Percentiles rank a stretch among this genome's conserved stretches.
Evolutionary conservation across 108 stramenopile genomes (phyloP).

Genomic region (Nitzschia sp.): DNA sequence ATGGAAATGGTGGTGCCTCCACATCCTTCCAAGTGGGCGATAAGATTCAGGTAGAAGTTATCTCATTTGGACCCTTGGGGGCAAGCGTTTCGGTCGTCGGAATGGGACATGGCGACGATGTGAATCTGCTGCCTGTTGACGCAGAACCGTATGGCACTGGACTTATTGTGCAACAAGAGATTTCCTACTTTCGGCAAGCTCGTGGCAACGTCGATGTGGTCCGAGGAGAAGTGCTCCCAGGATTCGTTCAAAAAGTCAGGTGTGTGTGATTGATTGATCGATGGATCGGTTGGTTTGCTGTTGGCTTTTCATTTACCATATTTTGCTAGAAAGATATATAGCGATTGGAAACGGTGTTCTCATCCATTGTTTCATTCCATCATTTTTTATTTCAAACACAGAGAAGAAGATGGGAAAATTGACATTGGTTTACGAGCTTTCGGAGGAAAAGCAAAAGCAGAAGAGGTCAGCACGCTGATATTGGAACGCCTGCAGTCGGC

Average conservation of each 20-base stretch:
- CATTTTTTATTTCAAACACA: not conserved
- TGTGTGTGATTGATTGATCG: not conserved
- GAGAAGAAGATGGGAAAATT: conserved; percentile 62
- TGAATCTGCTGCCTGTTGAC: conserved; percentile 42
- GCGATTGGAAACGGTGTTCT: too few relatives aligned
- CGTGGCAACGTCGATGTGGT: conserved; percentile 76
- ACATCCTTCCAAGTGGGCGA: not conserved
- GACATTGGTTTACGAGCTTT: conserved; percentile 62
- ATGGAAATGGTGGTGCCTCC: not conserved
- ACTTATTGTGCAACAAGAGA: conserved; percentile 75
- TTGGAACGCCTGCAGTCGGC: conserved; percentile 50
- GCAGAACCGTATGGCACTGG: conserved; percentile 67
- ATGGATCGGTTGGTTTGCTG: too few relatives aligned
- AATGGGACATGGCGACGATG: conserved; percentile 47
- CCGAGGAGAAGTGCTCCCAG: conserved; percentile 69
- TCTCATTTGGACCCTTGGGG: conserved; percentile 78
- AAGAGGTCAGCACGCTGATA: conserved; percentile 51
- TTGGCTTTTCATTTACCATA: too few relatives aligned
- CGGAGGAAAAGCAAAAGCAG: conserved; percentile 76
- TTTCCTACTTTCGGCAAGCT: conserved; percentile 67
- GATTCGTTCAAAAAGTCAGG: conserved; percentile 69
- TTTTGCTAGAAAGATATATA: not conserved
- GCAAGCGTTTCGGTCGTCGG: conserved; percentile 69
- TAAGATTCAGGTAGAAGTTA: conserved; percentile 72
- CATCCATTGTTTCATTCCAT: too few relatives aligned